Conservation (phyloP, 305 asterid species). For the Fraxinus floribunda region DNA sequence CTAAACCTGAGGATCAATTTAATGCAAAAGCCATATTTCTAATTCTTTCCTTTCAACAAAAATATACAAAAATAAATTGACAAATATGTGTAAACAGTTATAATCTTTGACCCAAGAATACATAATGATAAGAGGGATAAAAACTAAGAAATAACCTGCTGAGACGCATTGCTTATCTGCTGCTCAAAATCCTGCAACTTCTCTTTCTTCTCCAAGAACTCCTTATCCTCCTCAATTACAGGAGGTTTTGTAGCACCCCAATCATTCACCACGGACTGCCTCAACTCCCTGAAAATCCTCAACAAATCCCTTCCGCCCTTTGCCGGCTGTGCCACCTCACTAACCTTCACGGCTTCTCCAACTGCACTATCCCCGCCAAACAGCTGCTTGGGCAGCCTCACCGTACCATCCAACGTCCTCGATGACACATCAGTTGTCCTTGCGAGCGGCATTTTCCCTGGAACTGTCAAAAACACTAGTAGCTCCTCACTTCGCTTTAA, state of each 20-base stretch:
- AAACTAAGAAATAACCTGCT: constrained; percentile 56
- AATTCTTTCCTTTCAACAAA: constrained; percentile 1
- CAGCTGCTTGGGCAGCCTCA: not conserved
- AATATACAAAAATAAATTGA: not conserved
- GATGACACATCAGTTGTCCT: constrained; percentile 63
- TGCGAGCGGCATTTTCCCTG: constrained; percentile 49
- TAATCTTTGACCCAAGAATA: not conserved
- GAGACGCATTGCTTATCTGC: constrained; percentile 83
- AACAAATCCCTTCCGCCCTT: constrained; percentile 77
- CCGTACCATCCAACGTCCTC: constrained; percentile 62
- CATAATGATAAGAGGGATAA: not conserved
- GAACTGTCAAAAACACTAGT: constrained; percentile 52
- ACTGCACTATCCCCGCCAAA: constrained; percentile 22
- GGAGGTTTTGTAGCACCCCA: constrained; percentile 82
- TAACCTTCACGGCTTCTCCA: constrained; percentile 36
- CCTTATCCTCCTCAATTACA: constrained; percentile 78
- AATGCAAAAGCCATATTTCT: constrained; percentile 13
- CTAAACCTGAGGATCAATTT: not conserved
- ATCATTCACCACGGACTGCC: constrained; percentile 81
- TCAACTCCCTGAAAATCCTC: constrained; percentile 79
- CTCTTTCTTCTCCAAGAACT: constrained; percentile 31
- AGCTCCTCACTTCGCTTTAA: constrained; percentile 71
- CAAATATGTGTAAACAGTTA: not conserved
- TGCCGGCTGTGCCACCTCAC: constrained; percentile 61
- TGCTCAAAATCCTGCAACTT: constrained; percentile 71